Evolutionary conservation across 805 yeast species (phyloP).

Genomic region (Starmerella roubikii): DNA sequence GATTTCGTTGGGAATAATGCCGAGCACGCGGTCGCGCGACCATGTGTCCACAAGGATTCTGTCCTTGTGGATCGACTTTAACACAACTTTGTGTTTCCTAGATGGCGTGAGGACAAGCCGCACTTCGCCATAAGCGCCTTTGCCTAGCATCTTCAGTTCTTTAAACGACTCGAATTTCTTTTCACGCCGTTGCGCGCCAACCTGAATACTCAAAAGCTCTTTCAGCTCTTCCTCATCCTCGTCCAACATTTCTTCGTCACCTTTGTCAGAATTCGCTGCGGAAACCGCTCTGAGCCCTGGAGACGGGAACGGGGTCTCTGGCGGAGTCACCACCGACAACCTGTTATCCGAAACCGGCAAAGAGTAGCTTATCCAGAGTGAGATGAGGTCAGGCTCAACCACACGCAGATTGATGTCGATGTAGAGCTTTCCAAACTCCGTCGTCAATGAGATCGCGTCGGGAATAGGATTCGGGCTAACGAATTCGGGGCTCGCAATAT

Average conservation of each 20-base stretch:
- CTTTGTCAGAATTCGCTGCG: not conserved
- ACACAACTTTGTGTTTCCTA: conserved; percentile 55
- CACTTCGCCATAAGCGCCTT: conserved; percentile 95
- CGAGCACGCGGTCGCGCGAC: conserved; percentile 84
- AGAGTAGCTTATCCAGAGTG: conserved; percentile 79
- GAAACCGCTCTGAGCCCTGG: not conserved
- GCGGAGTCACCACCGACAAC: conserved; percentile 1
- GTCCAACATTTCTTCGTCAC: too few relatives aligned
- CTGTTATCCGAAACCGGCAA: conserved; percentile 13
- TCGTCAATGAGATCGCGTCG: conserved; percentile 35
- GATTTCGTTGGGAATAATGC: conserved; percentile 93
- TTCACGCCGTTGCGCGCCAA: conserved; percentile 57
- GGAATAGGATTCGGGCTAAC: conserved; percentile 27
- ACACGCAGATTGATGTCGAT: conserved; percentile 76
- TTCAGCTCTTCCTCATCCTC: conserved; percentile 1
- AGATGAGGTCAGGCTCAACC: conserved; percentile 40
- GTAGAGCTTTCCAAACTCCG: conserved; percentile 48
- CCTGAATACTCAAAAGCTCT: conserved; percentile 26
- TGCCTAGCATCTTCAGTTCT: conserved; percentile 70
- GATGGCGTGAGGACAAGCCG: conserved; percentile 38
- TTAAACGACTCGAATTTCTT: conserved; percentile 60
- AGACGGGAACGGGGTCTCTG: conserved; percentile 1
- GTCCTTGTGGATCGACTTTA: conserved; percentile 78
- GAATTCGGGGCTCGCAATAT: conserved; percentile 14
- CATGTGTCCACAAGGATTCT: conserved; percentile 92